Conservation (phyloP, 495 filamentous ascomycete species). For the Pseudomonodictys pantanalensis region DNA sequence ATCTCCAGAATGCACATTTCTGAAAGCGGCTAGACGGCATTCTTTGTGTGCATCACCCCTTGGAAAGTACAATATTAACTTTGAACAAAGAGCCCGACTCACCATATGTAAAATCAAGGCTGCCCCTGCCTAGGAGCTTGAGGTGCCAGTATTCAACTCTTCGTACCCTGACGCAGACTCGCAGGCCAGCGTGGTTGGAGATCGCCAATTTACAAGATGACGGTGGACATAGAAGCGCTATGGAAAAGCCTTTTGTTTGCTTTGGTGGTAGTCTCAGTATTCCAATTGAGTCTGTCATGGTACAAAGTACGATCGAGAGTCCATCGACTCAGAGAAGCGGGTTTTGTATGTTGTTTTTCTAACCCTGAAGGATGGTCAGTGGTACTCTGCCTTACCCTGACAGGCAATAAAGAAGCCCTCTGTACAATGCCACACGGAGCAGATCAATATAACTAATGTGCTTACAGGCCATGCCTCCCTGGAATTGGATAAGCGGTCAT, state of each 20-base stretch:
- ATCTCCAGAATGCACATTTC: no score
- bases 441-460: neutral
- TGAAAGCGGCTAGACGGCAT: no score
- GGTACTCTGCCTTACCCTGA: neutral
- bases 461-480: constrained; percentile 1
- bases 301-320: constrained; percentile 2
- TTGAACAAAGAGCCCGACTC: no score
- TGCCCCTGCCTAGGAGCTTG: no score
- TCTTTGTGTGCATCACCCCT: no score
- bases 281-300: neutral
- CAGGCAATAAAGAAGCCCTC: neutral
- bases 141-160: neutral
- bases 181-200: neutral
- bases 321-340: neutral
- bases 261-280: neutral
- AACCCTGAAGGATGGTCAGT: neutral
- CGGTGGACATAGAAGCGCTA: neutral
- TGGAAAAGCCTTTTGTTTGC: neutral
- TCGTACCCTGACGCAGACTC: neutral
- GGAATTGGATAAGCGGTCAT: constrained; percentile 1
- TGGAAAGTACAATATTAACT: no score
- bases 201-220: neutral
- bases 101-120: no score
- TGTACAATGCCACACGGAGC: neutral
- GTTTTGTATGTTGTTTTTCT: neutral